Percentiles rank a stretch among this genome's conserved stretches.
Conservation (phyloP, 768 basidiomycete genomes). For the Lentinula aciculospora region DNA sequence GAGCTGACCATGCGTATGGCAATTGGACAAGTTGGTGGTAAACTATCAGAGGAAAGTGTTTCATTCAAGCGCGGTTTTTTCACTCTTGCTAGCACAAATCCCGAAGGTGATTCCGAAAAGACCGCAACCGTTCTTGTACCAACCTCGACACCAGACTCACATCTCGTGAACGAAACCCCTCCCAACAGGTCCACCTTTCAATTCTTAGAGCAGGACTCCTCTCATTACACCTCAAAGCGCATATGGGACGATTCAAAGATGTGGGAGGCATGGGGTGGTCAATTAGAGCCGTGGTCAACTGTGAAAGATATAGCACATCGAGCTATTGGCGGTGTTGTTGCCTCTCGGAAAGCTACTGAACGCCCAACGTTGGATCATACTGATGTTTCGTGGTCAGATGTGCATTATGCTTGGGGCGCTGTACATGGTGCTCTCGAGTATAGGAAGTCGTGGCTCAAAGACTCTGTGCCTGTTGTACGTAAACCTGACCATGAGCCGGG, state of each 20-base stretch:
- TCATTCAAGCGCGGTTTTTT: slow-evolving; percentile 15
- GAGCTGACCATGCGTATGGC: slow-evolving; percentile 83
- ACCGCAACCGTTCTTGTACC: neutral
- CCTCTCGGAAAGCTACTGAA: slow-evolving; percentile 19
- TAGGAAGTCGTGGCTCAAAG: slow-evolving; percentile 59
- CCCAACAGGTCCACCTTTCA: neutral
- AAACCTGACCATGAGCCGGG: slow-evolving; percentile 30
- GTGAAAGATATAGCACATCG: slow-evolving; percentile 73
- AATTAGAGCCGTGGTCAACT: slow-evolving; percentile 61
- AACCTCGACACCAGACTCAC: neutral
- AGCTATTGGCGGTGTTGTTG: slow-evolving; percentile 62
- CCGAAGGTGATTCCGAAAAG: neutral
- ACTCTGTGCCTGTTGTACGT: slow-evolving; percentile 28
- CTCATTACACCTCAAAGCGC: neutral
- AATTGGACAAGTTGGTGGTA: slow-evolving; percentile 68
- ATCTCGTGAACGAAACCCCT: neutral
- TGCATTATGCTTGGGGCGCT: slow-evolving; percentile 61
- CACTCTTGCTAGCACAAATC: neutral
- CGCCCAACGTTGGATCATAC: slow-evolving; percentile 49
- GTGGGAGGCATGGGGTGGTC: slow-evolving; percentile 67
- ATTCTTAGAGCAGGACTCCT: neutral
- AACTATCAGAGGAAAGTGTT: slow-evolving; percentile 38
- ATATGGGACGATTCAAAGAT: slow-evolving; percentile 21
- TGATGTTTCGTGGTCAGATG: slow-evolving; percentile 58
- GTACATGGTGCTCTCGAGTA: slow-evolving; percentile 43